Percentiles rank a stretch among this genome's conserved stretches.
These are phyloP conservation scores for Craterostigma plantagineum DNA, from an alignment of 257 asterid species.

Conservation along the genomic window DNA sequence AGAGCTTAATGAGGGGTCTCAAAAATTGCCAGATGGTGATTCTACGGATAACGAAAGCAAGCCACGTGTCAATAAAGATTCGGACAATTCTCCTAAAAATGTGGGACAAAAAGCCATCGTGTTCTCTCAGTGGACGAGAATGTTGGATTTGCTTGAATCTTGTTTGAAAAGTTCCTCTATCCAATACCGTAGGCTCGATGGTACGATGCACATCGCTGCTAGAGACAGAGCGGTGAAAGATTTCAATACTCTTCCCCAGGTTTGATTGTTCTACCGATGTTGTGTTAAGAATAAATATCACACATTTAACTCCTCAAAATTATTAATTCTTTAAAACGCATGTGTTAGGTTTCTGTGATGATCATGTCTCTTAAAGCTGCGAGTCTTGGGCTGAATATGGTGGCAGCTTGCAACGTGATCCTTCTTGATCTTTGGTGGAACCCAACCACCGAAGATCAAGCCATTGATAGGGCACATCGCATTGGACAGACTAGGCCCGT, in stretches of 20 bases:
- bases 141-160: constrained; percentile 88
- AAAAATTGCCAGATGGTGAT: constrained; percentile 12
- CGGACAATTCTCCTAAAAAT: no score
- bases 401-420: constrained; percentile 82
- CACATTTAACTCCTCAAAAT: neutral
- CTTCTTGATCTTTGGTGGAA: constrained; percentile 99
- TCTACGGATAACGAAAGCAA: constrained; percentile 10
- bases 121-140: constrained; percentile 98
- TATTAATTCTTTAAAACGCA: constrained; percentile 5
- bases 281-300: neutral
- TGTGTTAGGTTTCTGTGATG: constrained; percentile 69
- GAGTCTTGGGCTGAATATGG: constrained; percentile 96
- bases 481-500: constrained; percentile 95
- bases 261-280: constrained; percentile 11
- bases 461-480: constrained; percentile 93
- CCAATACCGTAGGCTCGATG: constrained; percentile 88
- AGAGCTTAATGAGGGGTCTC: no score
- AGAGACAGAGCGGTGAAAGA: constrained; percentile 94
- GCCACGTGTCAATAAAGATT: constrained; percentile 12
- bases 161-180: constrained; percentile 44
- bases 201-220: constrained; percentile 81
- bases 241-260: constrained; percentile 82
- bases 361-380: constrained; percentile 98
- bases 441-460: constrained; percentile 99
- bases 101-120: constrained; percentile 83